phyloP scores from a whole-genome alignment of 2,329 filamentous ascomycete genomes.

The Colletotrichum lupini region DNA sequence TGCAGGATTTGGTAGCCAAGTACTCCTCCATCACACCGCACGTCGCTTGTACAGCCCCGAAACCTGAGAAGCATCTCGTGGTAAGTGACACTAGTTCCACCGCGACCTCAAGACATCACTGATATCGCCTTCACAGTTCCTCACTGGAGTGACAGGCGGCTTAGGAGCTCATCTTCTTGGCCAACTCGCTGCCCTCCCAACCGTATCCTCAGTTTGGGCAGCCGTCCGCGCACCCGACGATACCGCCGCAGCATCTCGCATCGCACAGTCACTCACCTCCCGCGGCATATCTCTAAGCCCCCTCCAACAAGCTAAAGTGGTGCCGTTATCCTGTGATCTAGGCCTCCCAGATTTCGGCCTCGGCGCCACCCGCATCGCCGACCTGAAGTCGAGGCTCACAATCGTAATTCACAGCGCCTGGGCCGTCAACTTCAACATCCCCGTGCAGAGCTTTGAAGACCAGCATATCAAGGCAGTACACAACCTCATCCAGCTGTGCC shows the following conservation, averaged over 20 bases:
- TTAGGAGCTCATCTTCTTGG: slow-evolving; percentile 66
- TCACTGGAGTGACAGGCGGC: slow-evolving; percentile 71
- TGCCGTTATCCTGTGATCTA: slow-evolving; percentile 53
- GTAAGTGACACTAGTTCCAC: slow-evolving; percentile 37
- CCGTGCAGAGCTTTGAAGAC: slow-evolving; percentile 35
- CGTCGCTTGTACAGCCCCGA: slow-evolving; percentile 26
- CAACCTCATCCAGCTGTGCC: slow-evolving; percentile 48
- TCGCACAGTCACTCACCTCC: slow-evolving; percentile 30
- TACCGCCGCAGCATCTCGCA: slow-evolving; percentile 40
- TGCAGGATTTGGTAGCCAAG: slow-evolving; percentile 48
- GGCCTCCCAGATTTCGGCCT: slow-evolving; percentile 39
- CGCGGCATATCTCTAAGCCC: slow-evolving; percentile 42
- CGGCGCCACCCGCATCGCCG: slow-evolving; percentile 33
- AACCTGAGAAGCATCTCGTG: slow-evolving; percentile 43
- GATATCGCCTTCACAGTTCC: slow-evolving; percentile 44
- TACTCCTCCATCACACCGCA: slow-evolving; percentile 47
- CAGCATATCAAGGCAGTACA: slow-evolving; percentile 41
- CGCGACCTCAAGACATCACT: neutral
- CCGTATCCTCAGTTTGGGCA: slow-evolving; percentile 53
- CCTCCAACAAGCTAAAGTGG: slow-evolving; percentile 43
- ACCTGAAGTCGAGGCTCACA: slow-evolving; percentile 43
- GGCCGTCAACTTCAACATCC: slow-evolving; percentile 38
- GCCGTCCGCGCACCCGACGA: slow-evolving; percentile 55
- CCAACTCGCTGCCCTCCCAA: slow-evolving; percentile 63
- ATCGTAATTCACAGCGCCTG: slow-evolving; percentile 37